Conservation (phyloP, 1,284 basidiomycete genomes). For the Amylostereum areolatum region DNA sequence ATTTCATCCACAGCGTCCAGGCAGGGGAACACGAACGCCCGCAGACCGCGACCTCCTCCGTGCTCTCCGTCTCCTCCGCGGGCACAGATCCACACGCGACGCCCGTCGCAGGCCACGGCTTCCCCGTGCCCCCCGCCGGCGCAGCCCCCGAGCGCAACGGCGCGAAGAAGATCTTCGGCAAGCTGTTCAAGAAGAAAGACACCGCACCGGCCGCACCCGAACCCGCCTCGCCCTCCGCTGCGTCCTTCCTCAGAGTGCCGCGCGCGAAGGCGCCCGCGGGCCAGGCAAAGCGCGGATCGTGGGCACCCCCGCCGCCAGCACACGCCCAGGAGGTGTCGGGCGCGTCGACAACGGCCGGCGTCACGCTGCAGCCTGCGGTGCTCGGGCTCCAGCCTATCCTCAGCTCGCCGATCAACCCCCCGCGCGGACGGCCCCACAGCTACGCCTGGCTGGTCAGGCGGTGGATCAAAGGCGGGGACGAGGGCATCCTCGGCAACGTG, state of each 20-base stretch:
- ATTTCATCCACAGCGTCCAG: not conserved
- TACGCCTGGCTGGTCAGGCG: constrained; percentile 80
- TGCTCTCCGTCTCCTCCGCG: not conserved
- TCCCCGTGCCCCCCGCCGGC: not conserved
- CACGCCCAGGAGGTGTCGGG: not conserved
- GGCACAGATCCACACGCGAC: not conserved
- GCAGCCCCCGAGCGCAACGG: not conserved
- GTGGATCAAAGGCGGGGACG: constrained; percentile 65
- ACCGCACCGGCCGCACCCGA: not conserved
- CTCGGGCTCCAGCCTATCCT: constrained; percentile 60
- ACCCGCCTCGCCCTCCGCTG: not conserved
- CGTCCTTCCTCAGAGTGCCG: not conserved
- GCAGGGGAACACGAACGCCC: not conserved
- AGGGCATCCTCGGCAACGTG: constrained; percentile 31
- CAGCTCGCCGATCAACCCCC: constrained; percentile 32
- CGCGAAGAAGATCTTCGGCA: not conserved
- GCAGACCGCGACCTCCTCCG: not conserved
- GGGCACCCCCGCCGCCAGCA: constrained; percentile 1
- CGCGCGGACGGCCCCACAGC: constrained; percentile 44
- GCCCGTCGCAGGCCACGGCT: not conserved
- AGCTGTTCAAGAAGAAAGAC: not conserved
- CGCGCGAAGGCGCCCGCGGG: not conserved
- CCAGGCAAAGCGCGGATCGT: not conserved
- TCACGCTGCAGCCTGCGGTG: constrained; percentile 44
- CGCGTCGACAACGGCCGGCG: constrained; percentile 6